Evolutionary conservation across 2,329 filamentous ascomycete species (phyloP).

Genomic region (Colletotrichum chlorophyti): DNA sequence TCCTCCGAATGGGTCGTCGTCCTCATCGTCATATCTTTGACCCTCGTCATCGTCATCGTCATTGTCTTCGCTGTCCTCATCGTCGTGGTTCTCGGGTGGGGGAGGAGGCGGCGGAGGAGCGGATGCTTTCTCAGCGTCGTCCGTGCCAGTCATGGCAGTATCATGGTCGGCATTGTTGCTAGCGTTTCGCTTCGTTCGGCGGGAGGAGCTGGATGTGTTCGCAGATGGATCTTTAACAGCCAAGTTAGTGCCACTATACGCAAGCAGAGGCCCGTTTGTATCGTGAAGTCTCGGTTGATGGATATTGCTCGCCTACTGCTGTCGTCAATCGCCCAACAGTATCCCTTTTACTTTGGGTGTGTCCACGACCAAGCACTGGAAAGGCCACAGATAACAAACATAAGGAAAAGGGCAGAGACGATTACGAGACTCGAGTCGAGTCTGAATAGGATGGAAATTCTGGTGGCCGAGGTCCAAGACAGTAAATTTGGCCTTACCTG

Average conservation of each 20-base stretch:
- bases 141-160: conserved; percentile 74
- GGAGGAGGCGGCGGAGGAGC: conserved; percentile 52
- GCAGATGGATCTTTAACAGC: conserved; percentile 41
- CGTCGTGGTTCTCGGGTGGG: conserved; percentile 41
- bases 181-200: conserved; percentile 61
- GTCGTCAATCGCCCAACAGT: too few relatives aligned
- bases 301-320: too few relatives aligned
- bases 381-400: too few relatives aligned
- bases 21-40: conserved; percentile 56
- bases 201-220: conserved; percentile 45
- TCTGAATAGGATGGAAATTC: too few relatives aligned
- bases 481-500: conserved; percentile 40
- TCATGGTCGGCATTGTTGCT: conserved; percentile 64
- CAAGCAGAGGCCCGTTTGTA: not conserved
- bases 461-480: too few relatives aligned
- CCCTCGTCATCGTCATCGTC: conserved; percentile 58
- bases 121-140: conserved; percentile 56
- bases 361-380: too few relatives aligned
- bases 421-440: too few relatives aligned
- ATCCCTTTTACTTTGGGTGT: too few relatives aligned
- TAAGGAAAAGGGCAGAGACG: too few relatives aligned
- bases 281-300: too few relatives aligned
- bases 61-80: conserved; percentile 53
- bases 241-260: not conserved
- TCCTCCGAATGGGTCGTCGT: conserved; percentile 67